phyloP scores from a whole-genome alignment of 768 basidiomycete genomes.

The Suillus tomentosus region DNA sequence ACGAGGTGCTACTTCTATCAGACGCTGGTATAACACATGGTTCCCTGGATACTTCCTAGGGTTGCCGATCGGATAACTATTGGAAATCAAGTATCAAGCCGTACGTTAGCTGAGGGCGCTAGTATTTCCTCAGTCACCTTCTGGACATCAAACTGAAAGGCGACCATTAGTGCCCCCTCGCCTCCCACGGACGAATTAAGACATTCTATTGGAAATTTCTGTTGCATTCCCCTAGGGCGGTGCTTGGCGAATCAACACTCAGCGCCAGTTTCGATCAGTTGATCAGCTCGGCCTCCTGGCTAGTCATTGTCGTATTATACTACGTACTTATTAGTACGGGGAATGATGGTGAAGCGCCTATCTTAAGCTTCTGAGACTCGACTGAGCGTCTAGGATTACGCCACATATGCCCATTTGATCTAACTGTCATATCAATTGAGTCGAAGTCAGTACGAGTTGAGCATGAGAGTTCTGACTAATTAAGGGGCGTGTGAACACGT shows the following conservation, averaged over 20 bases:
- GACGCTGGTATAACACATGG: not conserved
- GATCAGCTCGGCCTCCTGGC: not conserved
- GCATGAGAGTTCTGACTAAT: too few species aligned
- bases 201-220: not conserved
- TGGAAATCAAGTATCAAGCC: not conserved
- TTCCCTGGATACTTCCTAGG: not conserved
- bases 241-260: not conserved
- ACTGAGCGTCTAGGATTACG: not conserved
- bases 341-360: not conserved
- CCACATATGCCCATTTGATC: not conserved
- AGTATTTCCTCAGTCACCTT: not conserved
- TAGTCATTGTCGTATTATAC: not conserved
- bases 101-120: not conserved
- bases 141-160: not conserved
- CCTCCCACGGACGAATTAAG: not conserved
- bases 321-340: not conserved
- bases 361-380: not conserved
- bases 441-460: too few species aligned
- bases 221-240: not conserved
- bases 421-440: not conserved
- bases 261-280: not conserved
- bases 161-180: not conserved
- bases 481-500: not conserved
- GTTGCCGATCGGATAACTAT: not conserved
- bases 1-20: not conserved